Evolutionary conservation across 2,329 filamentous ascomycete genomes (phyloP).

Genomic region (Aspergillus glaucus): DNA sequence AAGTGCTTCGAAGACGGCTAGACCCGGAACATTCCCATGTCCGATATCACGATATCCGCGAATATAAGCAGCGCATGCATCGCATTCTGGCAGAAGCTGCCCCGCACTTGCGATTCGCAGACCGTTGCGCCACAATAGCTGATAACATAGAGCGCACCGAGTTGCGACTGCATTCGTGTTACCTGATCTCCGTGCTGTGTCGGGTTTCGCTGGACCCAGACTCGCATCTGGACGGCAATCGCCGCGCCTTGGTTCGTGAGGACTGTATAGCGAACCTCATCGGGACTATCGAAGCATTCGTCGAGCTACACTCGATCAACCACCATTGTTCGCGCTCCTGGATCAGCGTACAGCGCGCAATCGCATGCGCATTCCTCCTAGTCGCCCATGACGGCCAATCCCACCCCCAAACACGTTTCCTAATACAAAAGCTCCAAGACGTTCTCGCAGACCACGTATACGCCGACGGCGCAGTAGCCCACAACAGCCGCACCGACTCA

Average conservation of each 20-base stretch:
- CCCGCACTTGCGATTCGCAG: slow-evolving; percentile 49
- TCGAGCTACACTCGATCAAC: slow-evolving; percentile 42
- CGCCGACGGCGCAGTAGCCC: slow-evolving; percentile 16
- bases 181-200: slow-evolving; percentile 54
- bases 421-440: slow-evolving; percentile 24
- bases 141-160: slow-evolving; percentile 55
- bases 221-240: slow-evolving; percentile 35
- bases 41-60: slow-evolving; percentile 47
- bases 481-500: slow-evolving; percentile 26
- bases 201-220: slow-evolving; percentile 46
- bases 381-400: slow-evolving; percentile 22
- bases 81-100: slow-evolving; percentile 50
- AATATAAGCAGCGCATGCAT: slow-evolving; percentile 50
- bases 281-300: slow-evolving; percentile 50
- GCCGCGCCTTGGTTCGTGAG: slow-evolving; percentile 36
- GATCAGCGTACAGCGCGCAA: slow-evolving; percentile 37
- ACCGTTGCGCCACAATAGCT: slow-evolving; percentile 27
- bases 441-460: slow-evolving; percentile 28
- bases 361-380: slow-evolving; percentile 37
- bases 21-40: slow-evolving; percentile 43
- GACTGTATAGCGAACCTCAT: slow-evolving; percentile 50
- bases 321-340: slow-evolving; percentile 35
- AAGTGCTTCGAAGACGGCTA: slow-evolving; percentile 51
- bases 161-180: slow-evolving; percentile 55
- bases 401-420: slow-evolving; percentile 18